Base-by-base conservation (phyloP, 345 rosid species). In the Hibiscus trionum region DNA sequence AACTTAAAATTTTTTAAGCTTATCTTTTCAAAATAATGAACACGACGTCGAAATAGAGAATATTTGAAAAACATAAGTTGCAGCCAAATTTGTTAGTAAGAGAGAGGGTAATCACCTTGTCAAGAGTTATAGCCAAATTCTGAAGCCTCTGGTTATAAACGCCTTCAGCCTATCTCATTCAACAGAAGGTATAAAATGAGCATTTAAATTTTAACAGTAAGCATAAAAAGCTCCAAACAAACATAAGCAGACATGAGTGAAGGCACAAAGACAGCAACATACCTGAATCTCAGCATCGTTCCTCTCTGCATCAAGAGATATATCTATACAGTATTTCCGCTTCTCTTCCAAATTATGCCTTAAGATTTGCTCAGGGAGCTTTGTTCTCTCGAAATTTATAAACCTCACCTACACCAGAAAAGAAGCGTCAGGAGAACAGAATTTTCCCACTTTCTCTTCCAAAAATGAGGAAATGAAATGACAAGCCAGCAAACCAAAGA, bases 221-320 rank as follows among this genome's bases (percentile, higher is more conserved):
- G 60, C 44, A 60, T 50, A 31, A 39, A 35, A 11, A 26, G 29
- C 66, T 46, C 55, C 17, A 16, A 11, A n/a, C 42, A 79, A 65
- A 46, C 4, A 60, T 4, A 47, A 46, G 33, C 4, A 6, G 8
- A 26, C 56, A 42, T 11, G 46, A 35, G 16, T 7, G 9, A 60
- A 29, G 27, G 8, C 55, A 62, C 21, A 70, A 33, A 73, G 26
- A 37, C 19, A 37, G 60, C 26, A 17, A 73, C 75, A 78, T 69
- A 96, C 99, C 98, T 96, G 98, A 86, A 96, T 91, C 83, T 96
- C 99, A 19, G 99, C 97, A 77, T 93, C 99, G 76, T 93, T 91
- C 84, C 88, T 91, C 86, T 96, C 99, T 69, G 88, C 91, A 60
- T 96, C 99, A 72, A 88, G 84, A 80, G 79, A 84, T 72, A 86